Evolutionary conservation across 176 grass and related monocot species (phyloP), one percentile per base, ranked within the genome.

Genomic region (Thinopyrum elongatum): DNA sequence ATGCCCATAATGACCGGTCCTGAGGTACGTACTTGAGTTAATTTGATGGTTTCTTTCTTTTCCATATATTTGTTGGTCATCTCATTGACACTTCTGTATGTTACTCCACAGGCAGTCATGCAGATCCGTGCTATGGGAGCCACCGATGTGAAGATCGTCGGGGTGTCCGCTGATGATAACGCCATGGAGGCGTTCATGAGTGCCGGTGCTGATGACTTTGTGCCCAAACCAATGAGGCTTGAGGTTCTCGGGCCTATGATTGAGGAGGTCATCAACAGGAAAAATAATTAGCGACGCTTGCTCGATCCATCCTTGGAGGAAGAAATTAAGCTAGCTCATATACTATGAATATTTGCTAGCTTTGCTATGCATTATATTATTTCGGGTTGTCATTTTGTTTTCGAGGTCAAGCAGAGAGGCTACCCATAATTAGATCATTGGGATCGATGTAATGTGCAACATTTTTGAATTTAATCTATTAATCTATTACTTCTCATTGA

Each of bases 1-100:
- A 75, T 87, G 86, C 79, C 86, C 8, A 2, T 82, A 15, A 82
- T 87, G 86, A 39, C n/a, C 1, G 78, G 78, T 7, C 86, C 86
- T 42, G 79, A 87, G 86, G 86, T 49, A 49, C 13, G 0, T 58
- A 39, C 5, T 80, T 33, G 44, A 16, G 14, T 16, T 49, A 5
- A 49, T 16, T 47, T 47, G 7, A 14, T 4, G 4, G 13, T 15
- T 47, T 47, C 42, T 6, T 27, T 63, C 23, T 27, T 19, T 63
- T 47, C 44, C 44, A 47, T 47, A 47, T 47, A 47, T 47, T 47
- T 12, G 44, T 0, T 47, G 44, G 13, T 47, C 13, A 47, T 0
- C 12, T 47, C 13, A 47, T 1, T 1, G 44, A 27, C 23, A 27
- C 4, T 63, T 26, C 0, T 13, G 5, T 0, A 27, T 49, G 4